Evolutionary conservation across 345 rosid genomes (phyloP).

Genomic region (Syzygium aqueum): DNA sequence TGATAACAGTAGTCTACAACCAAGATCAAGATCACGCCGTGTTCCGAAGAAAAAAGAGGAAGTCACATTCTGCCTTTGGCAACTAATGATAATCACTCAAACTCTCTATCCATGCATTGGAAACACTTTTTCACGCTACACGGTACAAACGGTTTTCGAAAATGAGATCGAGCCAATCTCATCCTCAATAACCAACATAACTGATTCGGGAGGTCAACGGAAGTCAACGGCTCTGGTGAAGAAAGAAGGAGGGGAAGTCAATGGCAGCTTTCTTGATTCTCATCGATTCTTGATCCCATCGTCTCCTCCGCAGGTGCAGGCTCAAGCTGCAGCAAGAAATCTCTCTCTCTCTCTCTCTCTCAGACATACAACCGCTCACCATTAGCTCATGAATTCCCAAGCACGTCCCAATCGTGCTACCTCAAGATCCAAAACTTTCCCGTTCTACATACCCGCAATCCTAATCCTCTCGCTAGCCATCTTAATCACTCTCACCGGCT

Average conservation of each 20-base stretch:
- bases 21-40: background rate
- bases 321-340: background rate
- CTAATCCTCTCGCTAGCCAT: constrained; percentile 37
- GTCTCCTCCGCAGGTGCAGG: background rate
- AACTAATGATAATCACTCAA: background rate
- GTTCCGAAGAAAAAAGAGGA: background rate
- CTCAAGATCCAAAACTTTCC: constrained; percentile 19
- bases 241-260: background rate
- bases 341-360: background rate
- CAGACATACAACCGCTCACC: background rate
- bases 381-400: background rate
- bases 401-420: background rate
- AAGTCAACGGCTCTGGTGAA: too few relatives aligned
- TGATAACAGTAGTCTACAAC: background rate
- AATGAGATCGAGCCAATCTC: background rate
- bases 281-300: background rate
- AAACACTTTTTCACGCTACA: background rate
- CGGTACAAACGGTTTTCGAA: background rate
- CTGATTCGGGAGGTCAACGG: too few relatives aligned
- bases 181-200: background rate
- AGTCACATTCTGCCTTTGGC: background rate
- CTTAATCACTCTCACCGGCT: constrained; percentile 11
- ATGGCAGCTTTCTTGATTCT: background rate
- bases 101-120: background rate
- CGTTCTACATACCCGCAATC: constrained; percentile 27